These are phyloP conservation scores for Parsonsia alboflavescens DNA, from an alignment of 257 asterid species.

Conservation along the genomic window DNA sequence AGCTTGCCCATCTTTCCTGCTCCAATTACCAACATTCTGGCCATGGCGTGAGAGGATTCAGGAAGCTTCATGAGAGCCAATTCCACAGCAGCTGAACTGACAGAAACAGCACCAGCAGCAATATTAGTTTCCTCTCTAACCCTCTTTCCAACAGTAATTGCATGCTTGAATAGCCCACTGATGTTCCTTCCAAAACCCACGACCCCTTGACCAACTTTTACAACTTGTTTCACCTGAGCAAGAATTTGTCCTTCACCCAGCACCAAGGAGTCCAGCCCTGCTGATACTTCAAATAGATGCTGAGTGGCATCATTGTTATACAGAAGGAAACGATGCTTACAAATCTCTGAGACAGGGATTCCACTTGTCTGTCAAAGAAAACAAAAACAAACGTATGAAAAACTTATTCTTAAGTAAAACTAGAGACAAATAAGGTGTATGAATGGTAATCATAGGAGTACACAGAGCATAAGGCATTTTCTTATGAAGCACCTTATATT, in stretches of 20 bases:
- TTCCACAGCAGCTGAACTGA: constrained; percentile 95
- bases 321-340: constrained; percentile 81
- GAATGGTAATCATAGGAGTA: not conserved
- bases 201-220: constrained; percentile 86
- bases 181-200: constrained; percentile 85
- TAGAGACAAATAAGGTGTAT: not conserved
- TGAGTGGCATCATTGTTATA: constrained; percentile 87
- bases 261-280: constrained; percentile 91
- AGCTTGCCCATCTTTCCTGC: constrained; percentile 99
- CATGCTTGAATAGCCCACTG: constrained; percentile 91
- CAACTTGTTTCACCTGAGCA: constrained; percentile 94
- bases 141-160: constrained; percentile 90
- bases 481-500: not conserved
- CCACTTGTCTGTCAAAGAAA: constrained; percentile 73
- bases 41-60: constrained; percentile 48
- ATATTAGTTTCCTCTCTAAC: constrained; percentile 88
- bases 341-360: constrained; percentile 70
- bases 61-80: constrained; percentile 91
- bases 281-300: constrained; percentile 88
- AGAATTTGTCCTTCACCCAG: constrained; percentile 97
- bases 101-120: constrained; percentile 93
- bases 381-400: not conserved
- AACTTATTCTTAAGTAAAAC: not conserved
- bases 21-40: constrained; percentile 75
- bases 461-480: not conserved